Percentiles rank a stretch among this genome's conserved stretches.
Conservation (phyloP, 495 filamentous ascomycete species). For the Cercophora scortea region DNA sequence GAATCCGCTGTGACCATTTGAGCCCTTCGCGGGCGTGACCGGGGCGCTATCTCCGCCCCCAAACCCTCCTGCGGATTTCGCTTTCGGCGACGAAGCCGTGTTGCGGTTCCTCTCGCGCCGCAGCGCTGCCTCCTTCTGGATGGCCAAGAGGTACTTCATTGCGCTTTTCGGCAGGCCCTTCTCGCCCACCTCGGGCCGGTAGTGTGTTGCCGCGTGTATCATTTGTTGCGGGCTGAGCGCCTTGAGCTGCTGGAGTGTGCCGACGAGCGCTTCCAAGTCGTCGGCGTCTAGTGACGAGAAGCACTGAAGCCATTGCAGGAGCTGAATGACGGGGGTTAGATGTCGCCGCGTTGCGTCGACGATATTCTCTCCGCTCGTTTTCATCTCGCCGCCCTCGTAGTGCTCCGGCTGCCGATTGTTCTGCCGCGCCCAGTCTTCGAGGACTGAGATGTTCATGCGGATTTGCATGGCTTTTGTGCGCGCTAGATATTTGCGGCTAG, state of each 20-base stretch:
- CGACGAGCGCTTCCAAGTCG: constrained; percentile 75
- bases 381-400: constrained; percentile 86
- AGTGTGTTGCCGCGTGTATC: constrained; percentile 87
- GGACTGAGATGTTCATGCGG: constrained; percentile 90
- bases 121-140: constrained; percentile 65
- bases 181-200: constrained; percentile 91
- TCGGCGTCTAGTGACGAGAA: constrained; percentile 89
- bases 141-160: constrained; percentile 72
- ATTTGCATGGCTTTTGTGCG: constrained; percentile 99
- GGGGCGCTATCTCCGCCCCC: constrained; percentile 4
- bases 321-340: constrained; percentile 83
- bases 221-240: constrained; percentile 78
- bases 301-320: constrained; percentile 96
- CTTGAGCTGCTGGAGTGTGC: constrained; percentile 80
- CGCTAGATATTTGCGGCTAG: constrained; percentile 86
- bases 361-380: constrained; percentile 76
- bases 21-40: constrained; percentile 6
- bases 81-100: constrained; percentile 25
- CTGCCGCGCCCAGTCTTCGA: constrained; percentile 91
- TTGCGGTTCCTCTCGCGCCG: constrained; percentile 40
- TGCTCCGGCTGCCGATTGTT: constrained; percentile 96
- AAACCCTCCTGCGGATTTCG: constrained; percentile 7
- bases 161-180: constrained; percentile 80
- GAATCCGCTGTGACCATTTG: constrained; percentile 16
- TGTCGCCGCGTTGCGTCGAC: constrained; percentile 76